These are phyloP conservation scores for Colletotrichum gigasporum DNA, from an alignment of 2,329 filamentous ascomycete species.

Conservation along the genomic window DNA sequence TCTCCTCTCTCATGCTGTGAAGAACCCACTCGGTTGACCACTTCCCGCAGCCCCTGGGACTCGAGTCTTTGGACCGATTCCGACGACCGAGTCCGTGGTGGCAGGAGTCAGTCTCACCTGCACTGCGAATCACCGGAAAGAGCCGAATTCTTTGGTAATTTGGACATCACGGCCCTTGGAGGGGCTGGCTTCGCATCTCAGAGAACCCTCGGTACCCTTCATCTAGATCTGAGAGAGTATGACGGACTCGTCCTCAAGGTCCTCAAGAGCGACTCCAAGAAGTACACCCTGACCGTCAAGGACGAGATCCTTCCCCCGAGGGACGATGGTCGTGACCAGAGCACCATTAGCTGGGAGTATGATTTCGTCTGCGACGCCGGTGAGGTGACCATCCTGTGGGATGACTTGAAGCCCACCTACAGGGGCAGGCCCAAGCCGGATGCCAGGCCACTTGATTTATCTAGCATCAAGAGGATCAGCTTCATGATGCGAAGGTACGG, in stretches of 20 bases:
- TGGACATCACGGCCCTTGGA: slow-evolving; percentile 80
- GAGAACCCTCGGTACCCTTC: slow-evolving; percentile 67
- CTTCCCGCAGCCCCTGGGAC: slow-evolving; percentile 62
- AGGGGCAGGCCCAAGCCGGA: slow-evolving; percentile 72
- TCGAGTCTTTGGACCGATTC: slow-evolving; percentile 71
- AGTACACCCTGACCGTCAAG: slow-evolving; percentile 80
- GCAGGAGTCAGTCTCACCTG: slow-evolving; percentile 68
- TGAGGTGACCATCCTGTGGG: slow-evolving; percentile 69
- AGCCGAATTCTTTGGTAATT: slow-evolving; percentile 72
- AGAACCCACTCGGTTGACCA: slow-evolving; percentile 4
- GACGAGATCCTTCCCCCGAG: slow-evolving; percentile 68
- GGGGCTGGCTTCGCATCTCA: slow-evolving; percentile 87
- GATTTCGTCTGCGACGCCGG: slow-evolving; percentile 62
- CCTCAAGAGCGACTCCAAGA: slow-evolving; percentile 66
- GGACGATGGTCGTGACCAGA: slow-evolving; percentile 75
- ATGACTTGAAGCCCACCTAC: slow-evolving; percentile 75
- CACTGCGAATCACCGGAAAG: slow-evolving; percentile 40
- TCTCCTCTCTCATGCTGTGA: not conserved
- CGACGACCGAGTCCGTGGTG: slow-evolving; percentile 82
- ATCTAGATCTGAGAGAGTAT: slow-evolving; percentile 72
- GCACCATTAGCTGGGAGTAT: slow-evolving; percentile 78
- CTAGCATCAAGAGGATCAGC: slow-evolving; percentile 71
- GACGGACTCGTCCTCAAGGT: slow-evolving; percentile 69
- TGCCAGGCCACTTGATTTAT: slow-evolving; percentile 66
- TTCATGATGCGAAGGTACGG: slow-evolving; percentile 84